These are phyloP conservation scores for Logfia minima DNA, from an alignment of 129 eudicot genomes.

Conservation along the genomic window DNA sequence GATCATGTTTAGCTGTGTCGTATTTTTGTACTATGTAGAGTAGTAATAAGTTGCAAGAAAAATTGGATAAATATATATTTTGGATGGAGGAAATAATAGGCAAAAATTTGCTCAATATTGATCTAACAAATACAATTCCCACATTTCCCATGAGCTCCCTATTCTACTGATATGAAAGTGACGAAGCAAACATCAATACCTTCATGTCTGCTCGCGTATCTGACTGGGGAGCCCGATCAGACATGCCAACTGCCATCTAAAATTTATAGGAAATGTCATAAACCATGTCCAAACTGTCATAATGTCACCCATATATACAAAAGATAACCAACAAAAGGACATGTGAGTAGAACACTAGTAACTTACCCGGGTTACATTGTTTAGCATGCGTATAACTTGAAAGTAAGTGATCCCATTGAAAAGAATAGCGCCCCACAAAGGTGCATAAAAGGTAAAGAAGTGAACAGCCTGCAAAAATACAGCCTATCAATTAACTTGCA, in stretches of 20 bases:
- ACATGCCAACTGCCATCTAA: constrained; percentile 98
- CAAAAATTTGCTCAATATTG: background rate
- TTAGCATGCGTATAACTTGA: constrained; percentile 98
- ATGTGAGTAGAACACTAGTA: constrained; percentile 1
- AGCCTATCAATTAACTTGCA: constrained; percentile 5
- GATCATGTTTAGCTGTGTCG: background rate
- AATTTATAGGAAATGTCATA: constrained; percentile 29
- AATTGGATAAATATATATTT: background rate
- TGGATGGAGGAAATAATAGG: background rate
- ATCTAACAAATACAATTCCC: background rate
- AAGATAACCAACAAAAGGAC: constrained; percentile 5
- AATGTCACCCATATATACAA: constrained; percentile 17
- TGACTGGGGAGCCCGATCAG: constrained; percentile 64
- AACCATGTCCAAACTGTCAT: constrained; percentile 1
- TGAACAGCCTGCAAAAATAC: constrained; percentile 70
- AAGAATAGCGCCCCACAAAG: constrained; percentile 97
- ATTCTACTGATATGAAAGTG: constrained; percentile 14
- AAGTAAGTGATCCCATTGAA: constrained; percentile 92
- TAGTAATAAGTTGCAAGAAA: background rate
- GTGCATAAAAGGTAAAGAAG: constrained; percentile 88
- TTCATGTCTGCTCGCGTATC: constrained; percentile 82
- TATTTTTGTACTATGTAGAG: background rate
- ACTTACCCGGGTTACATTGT: constrained; percentile 95
- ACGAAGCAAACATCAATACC: constrained; percentile 43
- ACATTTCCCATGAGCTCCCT: constrained; percentile 1